phyloP scores from a whole-genome alignment of 495 filamentous ascomycete species.

The Chaetomium tenue region DNA sequence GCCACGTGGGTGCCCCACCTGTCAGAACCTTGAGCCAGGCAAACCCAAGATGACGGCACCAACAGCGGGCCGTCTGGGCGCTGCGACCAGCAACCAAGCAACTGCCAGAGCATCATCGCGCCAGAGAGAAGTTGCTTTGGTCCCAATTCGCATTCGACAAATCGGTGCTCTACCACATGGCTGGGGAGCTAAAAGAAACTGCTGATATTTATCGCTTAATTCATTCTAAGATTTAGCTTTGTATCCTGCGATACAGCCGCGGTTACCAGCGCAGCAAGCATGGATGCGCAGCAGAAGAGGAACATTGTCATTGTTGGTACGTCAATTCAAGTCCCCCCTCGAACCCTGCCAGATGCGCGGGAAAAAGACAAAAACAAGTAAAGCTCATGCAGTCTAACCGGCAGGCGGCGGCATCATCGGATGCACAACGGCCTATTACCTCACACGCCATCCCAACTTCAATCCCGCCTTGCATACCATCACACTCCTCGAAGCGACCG shows the following conservation, averaged over 20 bases:
- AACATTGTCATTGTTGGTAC: constrained; percentile 71
- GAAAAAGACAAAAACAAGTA: neutral
- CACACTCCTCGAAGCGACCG: constrained; percentile 83
- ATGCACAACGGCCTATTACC: constrained; percentile 87
- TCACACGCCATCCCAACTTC: constrained; percentile 85
- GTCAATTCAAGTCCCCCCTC: constrained; percentile 22
- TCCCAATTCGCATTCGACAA: neutral
- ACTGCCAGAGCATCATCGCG: neutral
- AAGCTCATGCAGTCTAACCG: neutral
- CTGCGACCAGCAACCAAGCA: neutral
- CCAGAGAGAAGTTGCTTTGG: neutral
- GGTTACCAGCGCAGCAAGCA: constrained; percentile 6
- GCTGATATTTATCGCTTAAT: neutral
- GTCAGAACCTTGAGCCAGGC: constrained; percentile 1
- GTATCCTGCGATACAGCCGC: neutral
- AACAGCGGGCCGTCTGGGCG: neutral
- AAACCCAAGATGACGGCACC: constrained; percentile 3
- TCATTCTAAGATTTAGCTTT: neutral
- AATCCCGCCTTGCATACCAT: constrained; percentile 71
- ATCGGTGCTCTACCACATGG: neutral
- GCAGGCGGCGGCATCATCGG: constrained; percentile 94
- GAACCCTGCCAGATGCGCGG: neutral
- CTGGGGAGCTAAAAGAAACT: no score
- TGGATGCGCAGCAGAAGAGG: constrained; percentile 41
- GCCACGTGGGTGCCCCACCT: constrained; percentile 15